These are phyloP conservation scores for Glonium stellatum DNA, from an alignment of 495 filamentous ascomycete genomes.

Conservation along the genomic window DNA sequence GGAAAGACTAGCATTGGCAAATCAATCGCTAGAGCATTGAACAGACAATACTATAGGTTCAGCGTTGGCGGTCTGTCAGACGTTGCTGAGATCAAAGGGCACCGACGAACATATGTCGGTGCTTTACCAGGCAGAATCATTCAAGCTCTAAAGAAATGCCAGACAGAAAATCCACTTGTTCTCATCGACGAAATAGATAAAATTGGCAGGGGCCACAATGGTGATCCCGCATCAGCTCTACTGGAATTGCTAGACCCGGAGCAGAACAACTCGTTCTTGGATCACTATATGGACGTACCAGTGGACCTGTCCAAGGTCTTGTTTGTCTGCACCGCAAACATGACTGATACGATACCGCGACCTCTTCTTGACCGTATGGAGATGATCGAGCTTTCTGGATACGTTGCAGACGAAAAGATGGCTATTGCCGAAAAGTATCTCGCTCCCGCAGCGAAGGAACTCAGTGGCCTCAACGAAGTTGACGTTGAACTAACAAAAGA, in stretches of 20 bases:
- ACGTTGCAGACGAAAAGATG: constrained; percentile 98
- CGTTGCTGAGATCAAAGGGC: constrained; percentile 99
- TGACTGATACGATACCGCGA: constrained; percentile 96
- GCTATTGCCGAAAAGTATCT: constrained; percentile 93
- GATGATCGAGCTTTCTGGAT: constrained; percentile 91
- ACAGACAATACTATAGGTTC: constrained; percentile 95
- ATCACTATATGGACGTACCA: constrained; percentile 98
- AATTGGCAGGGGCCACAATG: constrained; percentile 90
- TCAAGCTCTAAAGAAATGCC: constrained; percentile 97
- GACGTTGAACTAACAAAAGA: constrained; percentile 76
- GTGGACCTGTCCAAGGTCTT: constrained; percentile 97
- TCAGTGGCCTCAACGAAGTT: constrained; percentile 83
- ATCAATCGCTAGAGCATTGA: constrained; percentile 88
- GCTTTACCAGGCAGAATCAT: constrained; percentile 94
- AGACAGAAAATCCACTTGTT: constrained; percentile 95
- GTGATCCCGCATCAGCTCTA: constrained; percentile 90
- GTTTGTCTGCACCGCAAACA: constrained; percentile 98
- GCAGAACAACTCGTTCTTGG: constrained; percentile 94
- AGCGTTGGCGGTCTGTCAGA: constrained; percentile 95
- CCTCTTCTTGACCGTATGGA: constrained; percentile 97
- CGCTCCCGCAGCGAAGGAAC: constrained; percentile 80
- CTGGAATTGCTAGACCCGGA: constrained; percentile 94
- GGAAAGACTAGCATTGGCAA: constrained; percentile 99
- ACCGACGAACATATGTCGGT: constrained; percentile 93
- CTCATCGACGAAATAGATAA: constrained; percentile 98